Evolutionary conservation across 2,329 filamentous ascomycete genomes (phyloP).

Genomic region (Pseudogymnoascus pannorum): DNA sequence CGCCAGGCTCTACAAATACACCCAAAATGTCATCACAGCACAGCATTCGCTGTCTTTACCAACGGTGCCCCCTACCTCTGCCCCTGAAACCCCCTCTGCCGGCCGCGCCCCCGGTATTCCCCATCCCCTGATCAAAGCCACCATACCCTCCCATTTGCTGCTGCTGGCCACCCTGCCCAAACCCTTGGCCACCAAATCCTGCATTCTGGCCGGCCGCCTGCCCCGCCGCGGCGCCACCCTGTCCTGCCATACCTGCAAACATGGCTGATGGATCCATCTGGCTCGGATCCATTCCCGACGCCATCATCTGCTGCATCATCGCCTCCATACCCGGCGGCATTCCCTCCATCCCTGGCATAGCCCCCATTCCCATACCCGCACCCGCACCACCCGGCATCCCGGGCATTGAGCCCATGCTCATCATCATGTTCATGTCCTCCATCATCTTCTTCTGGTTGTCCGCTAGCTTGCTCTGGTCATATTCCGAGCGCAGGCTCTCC

Average conservation of each 20-base stretch:
- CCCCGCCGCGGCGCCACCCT: constrained; percentile 31
- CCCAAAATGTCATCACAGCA: neutral
- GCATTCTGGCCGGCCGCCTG: constrained; percentile 40
- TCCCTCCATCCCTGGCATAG: constrained; percentile 53
- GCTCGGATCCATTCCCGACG: constrained; percentile 54
- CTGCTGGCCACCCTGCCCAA: constrained; percentile 30
- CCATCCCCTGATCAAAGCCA: constrained; percentile 27
- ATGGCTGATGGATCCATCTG: constrained; percentile 60
- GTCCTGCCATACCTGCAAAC: constrained; percentile 50
- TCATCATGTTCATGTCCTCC: constrained; percentile 64
- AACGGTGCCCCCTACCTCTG: constrained; percentile 22
- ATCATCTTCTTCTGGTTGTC: constrained; percentile 71
- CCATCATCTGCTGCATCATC: constrained; percentile 67
- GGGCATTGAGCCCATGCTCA: constrained; percentile 44
- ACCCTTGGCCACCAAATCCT: constrained; percentile 45
- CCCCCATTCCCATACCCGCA: constrained; percentile 30
- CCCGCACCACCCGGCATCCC: constrained; percentile 35
- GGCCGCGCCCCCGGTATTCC: constrained; percentile 19
- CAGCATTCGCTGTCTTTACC: neutral
- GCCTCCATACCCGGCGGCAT: constrained; percentile 59
- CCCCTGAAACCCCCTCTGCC: constrained; percentile 22
- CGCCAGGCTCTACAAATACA: constrained; percentile 6
- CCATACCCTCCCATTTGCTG: constrained; percentile 21
- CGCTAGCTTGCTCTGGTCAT: constrained; percentile 57
- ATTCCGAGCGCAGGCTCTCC: constrained; percentile 67